Evolutionary conservation across 305 asterid genomes (phyloP).

Genomic region (Striga hermonthica): DNA sequence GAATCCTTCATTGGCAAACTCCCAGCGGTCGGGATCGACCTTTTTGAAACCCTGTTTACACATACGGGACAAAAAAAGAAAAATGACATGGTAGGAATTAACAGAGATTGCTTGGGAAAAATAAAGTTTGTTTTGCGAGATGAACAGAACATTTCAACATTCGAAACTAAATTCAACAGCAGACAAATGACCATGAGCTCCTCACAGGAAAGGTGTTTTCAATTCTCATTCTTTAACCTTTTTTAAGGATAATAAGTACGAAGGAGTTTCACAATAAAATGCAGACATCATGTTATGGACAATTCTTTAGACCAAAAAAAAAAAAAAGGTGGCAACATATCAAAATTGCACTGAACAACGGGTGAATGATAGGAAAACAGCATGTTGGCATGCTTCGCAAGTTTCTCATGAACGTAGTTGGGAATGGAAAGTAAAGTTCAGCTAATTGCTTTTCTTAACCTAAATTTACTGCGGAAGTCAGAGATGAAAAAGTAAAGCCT

Average conservation of each 20-base stretch:
- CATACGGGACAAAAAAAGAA: not conserved
- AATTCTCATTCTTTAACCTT: not conserved
- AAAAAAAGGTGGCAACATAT: not conserved
- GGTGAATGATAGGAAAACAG: too few species aligned
- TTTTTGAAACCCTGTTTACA: slow-evolving; percentile 75
- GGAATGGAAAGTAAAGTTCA: slow-evolving; percentile 13
- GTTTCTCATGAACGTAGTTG: slow-evolving; percentile 10
- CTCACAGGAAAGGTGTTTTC: not conserved
- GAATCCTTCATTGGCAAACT: slow-evolving; percentile 91
- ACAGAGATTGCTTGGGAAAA: slow-evolving; percentile 1
- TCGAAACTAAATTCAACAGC: slow-evolving; percentile 13
- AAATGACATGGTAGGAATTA: not conserved
- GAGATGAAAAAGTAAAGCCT: slow-evolving; percentile 18
- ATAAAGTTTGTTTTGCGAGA: not conserved
- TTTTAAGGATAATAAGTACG: slow-evolving; percentile 18
- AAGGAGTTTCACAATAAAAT: slow-evolving; percentile 16
- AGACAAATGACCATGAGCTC: not conserved
- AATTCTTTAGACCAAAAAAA: slow-evolving; percentile 10
- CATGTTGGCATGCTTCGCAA: too few species aligned
- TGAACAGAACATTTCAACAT: not conserved
- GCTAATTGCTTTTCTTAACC: slow-evolving; percentile 24
- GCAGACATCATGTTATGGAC: slow-evolving; percentile 1
- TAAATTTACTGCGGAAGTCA: slow-evolving; percentile 12
- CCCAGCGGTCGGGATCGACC: slow-evolving; percentile 94
- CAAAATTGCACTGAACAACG: too few species aligned